phyloP scores from a whole-genome alignment of 768 basidiomycete species.

The Sarcodon sp. region DNA sequence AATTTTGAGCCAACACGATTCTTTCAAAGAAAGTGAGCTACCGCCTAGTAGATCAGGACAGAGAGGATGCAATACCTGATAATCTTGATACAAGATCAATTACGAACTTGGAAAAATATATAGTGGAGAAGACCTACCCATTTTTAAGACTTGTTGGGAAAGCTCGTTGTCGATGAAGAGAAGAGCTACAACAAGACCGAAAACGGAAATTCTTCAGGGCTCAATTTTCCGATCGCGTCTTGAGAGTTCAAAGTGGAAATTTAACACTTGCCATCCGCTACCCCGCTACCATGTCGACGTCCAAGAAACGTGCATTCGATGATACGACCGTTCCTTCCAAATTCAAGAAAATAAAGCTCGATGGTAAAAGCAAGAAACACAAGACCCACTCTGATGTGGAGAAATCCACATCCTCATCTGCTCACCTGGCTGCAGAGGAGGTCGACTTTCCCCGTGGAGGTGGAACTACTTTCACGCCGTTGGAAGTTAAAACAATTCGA shows the following conservation, averaged over 20 bases:
- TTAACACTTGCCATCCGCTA: not conserved
- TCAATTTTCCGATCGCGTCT: no score
- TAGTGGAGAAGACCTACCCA: not conserved
- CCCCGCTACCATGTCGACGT: conserved; percentile 21
- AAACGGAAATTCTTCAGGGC: no score
- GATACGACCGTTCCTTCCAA: conserved; percentile 34
- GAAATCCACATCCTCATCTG: conserved; percentile 19
- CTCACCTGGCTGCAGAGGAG: conserved; percentile 46
- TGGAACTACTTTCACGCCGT: conserved; percentile 75
- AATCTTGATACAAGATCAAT: conserved; percentile 30
- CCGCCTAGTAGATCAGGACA: not conserved
- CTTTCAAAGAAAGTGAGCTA: conserved; percentile 20
- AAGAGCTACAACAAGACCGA: not conserved
- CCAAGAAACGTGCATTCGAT: conserved; percentile 51
- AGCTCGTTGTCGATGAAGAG: not conserved
- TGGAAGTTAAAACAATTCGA: conserved; percentile 78
- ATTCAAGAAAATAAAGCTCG: conserved; percentile 49
- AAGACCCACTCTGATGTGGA: conserved; percentile 12
- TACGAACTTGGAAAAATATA: no score
- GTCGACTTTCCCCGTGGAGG: conserved; percentile 95
- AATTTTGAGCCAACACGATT: conserved; percentile 95
- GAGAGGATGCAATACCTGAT: conserved; percentile 35
- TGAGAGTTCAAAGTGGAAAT: no score
- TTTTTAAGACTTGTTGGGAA: conserved; percentile 1
- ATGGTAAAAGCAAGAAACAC: conserved; percentile 16